phyloP scores from a whole-genome alignment of 179 eudicot species.

The Camellia oleifera region DNA sequence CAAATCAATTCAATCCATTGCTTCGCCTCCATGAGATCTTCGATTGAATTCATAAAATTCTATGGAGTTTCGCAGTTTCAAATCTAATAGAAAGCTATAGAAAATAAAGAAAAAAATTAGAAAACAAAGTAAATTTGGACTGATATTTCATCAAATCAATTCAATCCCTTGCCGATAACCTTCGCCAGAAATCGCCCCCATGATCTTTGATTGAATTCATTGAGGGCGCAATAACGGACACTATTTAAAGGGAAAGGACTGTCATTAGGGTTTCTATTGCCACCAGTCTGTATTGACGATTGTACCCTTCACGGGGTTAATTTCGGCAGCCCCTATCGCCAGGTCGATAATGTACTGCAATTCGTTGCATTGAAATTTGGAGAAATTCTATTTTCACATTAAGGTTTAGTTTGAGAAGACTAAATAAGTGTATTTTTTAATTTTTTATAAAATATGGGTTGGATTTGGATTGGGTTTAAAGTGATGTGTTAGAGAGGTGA shows the following conservation, averaged over 20 bases:
- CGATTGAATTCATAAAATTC: not conserved
- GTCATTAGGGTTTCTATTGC: constrained; percentile 12
- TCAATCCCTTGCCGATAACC: not conserved
- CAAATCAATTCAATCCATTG: not conserved
- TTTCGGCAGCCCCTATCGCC: not conserved
- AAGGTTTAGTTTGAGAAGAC: too few relatives aligned
- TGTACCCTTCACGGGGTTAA: not conserved
- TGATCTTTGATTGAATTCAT: not conserved
- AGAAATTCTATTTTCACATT: too few relatives aligned
- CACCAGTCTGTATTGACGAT: not conserved
- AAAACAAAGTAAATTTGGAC: not conserved
- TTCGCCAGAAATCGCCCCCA: too few relatives aligned
- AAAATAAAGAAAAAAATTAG: too few relatives aligned
- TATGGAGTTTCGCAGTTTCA: too few relatives aligned
- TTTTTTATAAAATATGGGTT: too few relatives aligned
- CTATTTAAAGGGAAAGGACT: constrained; percentile 7
- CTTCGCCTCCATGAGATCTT: not conserved
- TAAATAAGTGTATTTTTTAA: too few relatives aligned
- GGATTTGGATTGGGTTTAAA: too few relatives aligned
- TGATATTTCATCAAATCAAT: too few relatives aligned
- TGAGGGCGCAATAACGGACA: not conserved
- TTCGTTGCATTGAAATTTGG: too few relatives aligned
- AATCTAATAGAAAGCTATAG: too few relatives aligned
- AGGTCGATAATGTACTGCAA: not conserved
- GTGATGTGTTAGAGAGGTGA: too few relatives aligned